phyloP scores from a whole-genome alignment of 1,139 yeast species.

The Nematodospora anomalae region DNA sequence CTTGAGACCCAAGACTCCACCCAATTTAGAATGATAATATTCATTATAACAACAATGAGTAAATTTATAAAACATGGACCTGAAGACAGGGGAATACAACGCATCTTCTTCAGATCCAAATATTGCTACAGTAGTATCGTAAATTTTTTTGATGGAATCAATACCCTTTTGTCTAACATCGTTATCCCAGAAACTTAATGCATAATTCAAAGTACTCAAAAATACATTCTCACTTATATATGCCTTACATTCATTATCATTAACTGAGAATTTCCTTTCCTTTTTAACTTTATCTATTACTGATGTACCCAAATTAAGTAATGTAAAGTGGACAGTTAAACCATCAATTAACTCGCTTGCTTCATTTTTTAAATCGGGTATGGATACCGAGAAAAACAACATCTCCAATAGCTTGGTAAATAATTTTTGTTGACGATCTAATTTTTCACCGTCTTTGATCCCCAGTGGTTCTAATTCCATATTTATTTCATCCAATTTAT shows the following conservation, averaged over 20 bases:
- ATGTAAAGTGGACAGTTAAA: slow-evolving; percentile 74
- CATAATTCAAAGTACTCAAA: slow-evolving; percentile 72
- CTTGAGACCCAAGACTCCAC: slow-evolving; percentile 83
- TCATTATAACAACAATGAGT: slow-evolving; percentile 93
- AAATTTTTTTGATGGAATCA: slow-evolving; percentile 61
- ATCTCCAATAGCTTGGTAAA: slow-evolving; percentile 64
- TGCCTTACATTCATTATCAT: slow-evolving; percentile 76
- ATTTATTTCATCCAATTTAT: slow-evolving; percentile 33
- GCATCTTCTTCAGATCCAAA: slow-evolving; percentile 70
- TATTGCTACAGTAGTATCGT: slow-evolving; percentile 59
- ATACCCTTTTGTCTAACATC: slow-evolving; percentile 73
- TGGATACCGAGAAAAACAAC: slow-evolving; percentile 70
- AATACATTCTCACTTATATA: slow-evolving; percentile 69
- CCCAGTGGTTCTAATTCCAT: slow-evolving; percentile 44
- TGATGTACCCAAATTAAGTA: slow-evolving; percentile 74
- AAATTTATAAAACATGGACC: slow-evolving; percentile 75
- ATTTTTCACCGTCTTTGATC: slow-evolving; percentile 48
- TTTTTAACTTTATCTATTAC: slow-evolving; percentile 69
- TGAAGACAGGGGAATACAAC: slow-evolving; percentile 69
- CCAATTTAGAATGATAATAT: slow-evolving; percentile 78
- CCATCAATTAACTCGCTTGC: slow-evolving; percentile 63
- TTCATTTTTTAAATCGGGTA: slow-evolving; percentile 71
- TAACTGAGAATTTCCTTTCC: slow-evolving; percentile 69
- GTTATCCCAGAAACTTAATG: slow-evolving; percentile 74
- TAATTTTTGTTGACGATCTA: slow-evolving; percentile 61